Base-by-base conservation (phyloP, 306 rosid species). In the Herpetospermum pedunculosum region DNA sequence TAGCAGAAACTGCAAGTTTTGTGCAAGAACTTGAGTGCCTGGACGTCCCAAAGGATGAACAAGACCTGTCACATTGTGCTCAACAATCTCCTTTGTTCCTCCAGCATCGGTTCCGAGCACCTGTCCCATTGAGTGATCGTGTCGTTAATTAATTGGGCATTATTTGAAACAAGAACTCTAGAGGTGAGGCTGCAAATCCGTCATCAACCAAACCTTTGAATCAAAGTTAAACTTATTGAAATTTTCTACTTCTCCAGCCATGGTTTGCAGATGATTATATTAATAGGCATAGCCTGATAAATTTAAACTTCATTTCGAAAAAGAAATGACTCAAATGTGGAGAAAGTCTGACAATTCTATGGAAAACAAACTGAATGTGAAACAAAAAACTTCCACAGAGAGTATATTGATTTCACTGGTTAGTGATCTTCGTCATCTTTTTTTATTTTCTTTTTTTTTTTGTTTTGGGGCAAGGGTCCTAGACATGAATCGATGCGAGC, bases 41-140 rank as follows among this genome's bases (percentile, higher is more conserved):
- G 53, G 44, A 15, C 80, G 89, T 48, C 97, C 93, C 2, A 78
- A 28, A 21, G 97, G 92, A 81, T 90, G 97, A 82, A 87, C 87
- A 80, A 92, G 88, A 72, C 98, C 97, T 5, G 87, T 88, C 46
- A 88, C 87, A 35, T 87, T 90, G 79, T 88, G 88, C 73, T 92
- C 98, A 10, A 92, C 97, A 79, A 92, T 90, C 81, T 87, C 98
- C 77, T 76, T 85, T 4, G 98, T 92, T 47, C 96, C 98, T 21
- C 98, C 98, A 19, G 87, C 89, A 41, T 92, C 87, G 32, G 97
- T 92, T 83, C 98, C 98, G 55, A 92, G 86, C 72, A 92, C 97
- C 97, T 92, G 85, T 44, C 48, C 69, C 77, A 44, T 59, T 12
- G 1, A 75, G 10, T 26, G 46, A 30, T 30, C 9, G 6, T 18